These are phyloP conservation scores for Boletus sp. DNA, from an alignment of 768 basidiomycete species.

Conservation along the genomic window DNA sequence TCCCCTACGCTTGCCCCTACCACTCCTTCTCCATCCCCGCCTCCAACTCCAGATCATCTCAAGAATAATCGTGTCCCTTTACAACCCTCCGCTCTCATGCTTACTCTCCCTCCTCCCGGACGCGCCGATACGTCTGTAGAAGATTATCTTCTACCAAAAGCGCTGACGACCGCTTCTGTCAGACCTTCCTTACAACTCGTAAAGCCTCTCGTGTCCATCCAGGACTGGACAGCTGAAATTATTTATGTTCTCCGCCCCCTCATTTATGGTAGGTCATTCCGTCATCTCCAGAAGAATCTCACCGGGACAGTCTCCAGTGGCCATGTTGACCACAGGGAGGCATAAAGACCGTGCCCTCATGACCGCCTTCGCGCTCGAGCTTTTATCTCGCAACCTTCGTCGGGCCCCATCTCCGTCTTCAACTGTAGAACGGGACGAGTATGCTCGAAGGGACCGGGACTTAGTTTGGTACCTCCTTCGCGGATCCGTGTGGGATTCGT, in stretches of 20 bases:
- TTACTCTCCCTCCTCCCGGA: constrained; percentile 47
- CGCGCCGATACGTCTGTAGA: constrained; percentile 61
- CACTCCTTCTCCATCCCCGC: constrained; percentile 52
- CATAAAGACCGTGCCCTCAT: constrained; percentile 58
- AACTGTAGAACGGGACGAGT: constrained; percentile 69
- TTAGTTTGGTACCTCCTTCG: constrained; percentile 83
- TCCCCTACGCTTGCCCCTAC: constrained; percentile 63
- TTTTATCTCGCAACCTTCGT: constrained; percentile 74
- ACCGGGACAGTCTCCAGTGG: constrained; percentile 13
- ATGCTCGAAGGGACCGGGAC: constrained; percentile 79
- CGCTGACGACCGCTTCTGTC: constrained; percentile 68
- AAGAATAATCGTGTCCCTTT: constrained; percentile 72
- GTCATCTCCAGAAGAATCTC: constrained; percentile 11
- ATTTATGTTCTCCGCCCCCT: constrained; percentile 74
- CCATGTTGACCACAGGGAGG: constrained; percentile 23
- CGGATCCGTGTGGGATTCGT: constrained; percentile 81
- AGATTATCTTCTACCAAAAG: constrained; percentile 81
- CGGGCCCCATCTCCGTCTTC: constrained; percentile 61
- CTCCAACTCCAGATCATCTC: constrained; percentile 74
- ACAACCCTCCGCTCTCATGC: constrained; percentile 61
- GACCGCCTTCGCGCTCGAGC: constrained; percentile 62
- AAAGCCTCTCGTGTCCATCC: constrained; percentile 54
- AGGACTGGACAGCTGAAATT: constrained; percentile 73
- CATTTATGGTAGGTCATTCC: constrained; percentile 59
- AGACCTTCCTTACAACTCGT: constrained; percentile 69